These are phyloP conservation scores for Pezizomycotina sp. DNA, from an alignment of 2,329 filamentous ascomycete genomes.

Conservation along the genomic window DNA sequence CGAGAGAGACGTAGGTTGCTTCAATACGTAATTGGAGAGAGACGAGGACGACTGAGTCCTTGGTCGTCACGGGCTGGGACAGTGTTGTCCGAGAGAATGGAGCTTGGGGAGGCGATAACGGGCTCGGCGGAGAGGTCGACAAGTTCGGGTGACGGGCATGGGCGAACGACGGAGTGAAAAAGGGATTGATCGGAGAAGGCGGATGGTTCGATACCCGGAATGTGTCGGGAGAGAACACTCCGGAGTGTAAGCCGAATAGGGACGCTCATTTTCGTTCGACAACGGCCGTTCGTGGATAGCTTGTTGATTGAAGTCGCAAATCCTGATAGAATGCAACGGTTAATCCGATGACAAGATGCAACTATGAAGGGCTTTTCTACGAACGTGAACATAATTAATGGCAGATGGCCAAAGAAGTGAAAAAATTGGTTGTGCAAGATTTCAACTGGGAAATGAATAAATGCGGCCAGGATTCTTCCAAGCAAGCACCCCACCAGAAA, in stretches of 20 bases:
- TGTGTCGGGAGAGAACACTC: slow-evolving; percentile 43
- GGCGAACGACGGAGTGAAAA: slow-evolving; percentile 21
- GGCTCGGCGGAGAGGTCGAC: slow-evolving; percentile 34
- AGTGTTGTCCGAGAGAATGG: slow-evolving; percentile 10
- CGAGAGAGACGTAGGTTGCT: slow-evolving; percentile 84
- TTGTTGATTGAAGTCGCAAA: no score
- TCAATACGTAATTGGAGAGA: slow-evolving; percentile 64
- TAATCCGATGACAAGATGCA: no score
- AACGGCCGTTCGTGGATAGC: no score
- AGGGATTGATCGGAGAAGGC: slow-evolving; percentile 32
- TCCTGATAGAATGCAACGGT: no score
- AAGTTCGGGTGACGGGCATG: slow-evolving; percentile 40
- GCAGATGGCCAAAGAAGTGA: no score
- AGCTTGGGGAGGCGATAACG: slow-evolving; percentile 20
- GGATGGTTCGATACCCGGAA: slow-evolving; percentile 22
- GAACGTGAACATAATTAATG: no score
- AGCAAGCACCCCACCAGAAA: no score
- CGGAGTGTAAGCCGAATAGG: slow-evolving; percentile 59
- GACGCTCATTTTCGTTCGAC: no score
- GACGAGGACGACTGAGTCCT: slow-evolving; percentile 49
- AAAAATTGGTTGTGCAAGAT: no score
- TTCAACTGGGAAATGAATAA: no score
- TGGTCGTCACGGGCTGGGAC: slow-evolving; percentile 21
- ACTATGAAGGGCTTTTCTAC: no score
- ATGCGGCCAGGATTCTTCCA: no score